Base-by-base conservation (phyloP, 1,284 basidiomycete species). In the Trametes pubescens region DNA sequence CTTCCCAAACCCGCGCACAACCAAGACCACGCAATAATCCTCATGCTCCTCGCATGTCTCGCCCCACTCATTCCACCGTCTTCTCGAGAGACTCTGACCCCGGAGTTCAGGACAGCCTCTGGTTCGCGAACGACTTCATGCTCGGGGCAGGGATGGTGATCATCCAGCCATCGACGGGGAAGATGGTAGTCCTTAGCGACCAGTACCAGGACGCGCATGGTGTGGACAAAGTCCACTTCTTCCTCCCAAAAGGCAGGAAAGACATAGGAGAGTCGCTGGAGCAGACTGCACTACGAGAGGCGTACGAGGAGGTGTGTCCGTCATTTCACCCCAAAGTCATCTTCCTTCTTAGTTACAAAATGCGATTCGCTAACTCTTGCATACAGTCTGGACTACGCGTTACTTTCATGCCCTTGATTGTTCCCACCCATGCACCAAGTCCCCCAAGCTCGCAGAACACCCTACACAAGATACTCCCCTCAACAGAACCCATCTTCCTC, bases 221-320 rank as follows among this genome's bases (percentile, higher is more conserved):
- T 4, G 22, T 22, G 22, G n/a, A 37, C 2, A 7, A 11, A 6
- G 4, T 1, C 1, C 13, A 26, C 22, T 89, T 81, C 81, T 88
- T 89, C 69, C 77, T 89, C 2, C 88, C 87, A 0, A 82, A 81
- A 59, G 88, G 88, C 9, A 76, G 88, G 57, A 90, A 89, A 72
- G 88, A 90, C 71, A 67, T 84, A 0, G 86, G 86, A 4, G 88
- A 90, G 74, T 81, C 80, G 6, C 67, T 89, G 14, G 86, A 89
- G 70, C 72, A 81, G 47, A 72, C 87, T 0, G 88, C 85, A 0
- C 72, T 89, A 44, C 77, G 88, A 57, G 88, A 89, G 74, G 87
- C 84, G 2, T 85, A 87, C 70, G 87, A 89, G 72, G 87, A 89
- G 83, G 87, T 86, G 37, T 21, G 65, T 51, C 32, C 26, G 6